phyloP scores from a whole-genome alignment of 1,139 yeast species.

The Blastobotrys indianensis region DNA sequence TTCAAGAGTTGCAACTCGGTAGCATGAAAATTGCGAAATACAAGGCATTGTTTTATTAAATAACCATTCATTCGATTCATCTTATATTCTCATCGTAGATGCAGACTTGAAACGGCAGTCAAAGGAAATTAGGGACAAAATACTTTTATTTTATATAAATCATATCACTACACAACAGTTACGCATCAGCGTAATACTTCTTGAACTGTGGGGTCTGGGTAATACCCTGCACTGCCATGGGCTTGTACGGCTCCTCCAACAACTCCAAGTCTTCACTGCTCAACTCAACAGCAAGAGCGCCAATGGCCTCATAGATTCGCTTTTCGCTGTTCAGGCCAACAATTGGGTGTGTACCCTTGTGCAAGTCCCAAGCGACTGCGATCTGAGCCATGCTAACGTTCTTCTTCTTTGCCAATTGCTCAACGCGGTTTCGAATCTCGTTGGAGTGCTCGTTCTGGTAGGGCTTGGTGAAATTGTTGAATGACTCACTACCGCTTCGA shows the following conservation, averaged over 20 bases:
- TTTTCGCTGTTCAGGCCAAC: constrained; percentile 47
- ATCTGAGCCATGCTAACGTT: constrained; percentile 47
- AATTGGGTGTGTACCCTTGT: constrained; percentile 49
- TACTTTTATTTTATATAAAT: too few species aligned
- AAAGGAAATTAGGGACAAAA: too few species aligned
- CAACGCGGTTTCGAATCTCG: constrained; percentile 45
- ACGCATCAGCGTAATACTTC: too few species aligned
- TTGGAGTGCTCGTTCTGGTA: background rate
- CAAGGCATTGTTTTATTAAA: too few species aligned
- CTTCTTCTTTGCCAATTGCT: constrained; percentile 43
- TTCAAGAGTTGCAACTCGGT: too few species aligned
- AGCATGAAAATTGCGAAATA: too few species aligned
- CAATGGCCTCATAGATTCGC: constrained; percentile 50
- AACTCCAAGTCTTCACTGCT: constrained; percentile 42
- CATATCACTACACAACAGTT: too few species aligned
- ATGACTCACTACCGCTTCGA: background rate
- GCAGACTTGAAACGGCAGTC: too few species aligned
- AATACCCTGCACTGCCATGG: too few species aligned
- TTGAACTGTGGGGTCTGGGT: too few species aligned
- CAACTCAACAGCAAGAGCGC: constrained; percentile 41
- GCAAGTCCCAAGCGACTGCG: constrained; percentile 50
- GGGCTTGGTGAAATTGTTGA: background rate
- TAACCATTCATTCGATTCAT: too few species aligned
- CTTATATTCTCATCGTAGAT: too few species aligned
- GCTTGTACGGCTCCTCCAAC: constrained; percentile 45